phyloP scores from a whole-genome alignment of 495 filamentous ascomycete species.

The Xylaria intraflava region DNA sequence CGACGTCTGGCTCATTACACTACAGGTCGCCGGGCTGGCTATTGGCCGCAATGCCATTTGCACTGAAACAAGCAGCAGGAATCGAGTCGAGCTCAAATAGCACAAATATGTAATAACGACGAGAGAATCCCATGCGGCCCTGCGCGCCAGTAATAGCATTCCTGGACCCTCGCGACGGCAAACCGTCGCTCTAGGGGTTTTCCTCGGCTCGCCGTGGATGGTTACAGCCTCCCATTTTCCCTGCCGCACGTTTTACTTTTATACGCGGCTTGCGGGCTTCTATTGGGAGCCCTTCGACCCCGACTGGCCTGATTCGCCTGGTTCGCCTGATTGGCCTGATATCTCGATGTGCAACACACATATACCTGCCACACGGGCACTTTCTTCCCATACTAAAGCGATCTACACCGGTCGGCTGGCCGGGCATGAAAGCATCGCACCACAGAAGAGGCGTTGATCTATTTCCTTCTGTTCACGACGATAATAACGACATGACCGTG shows the following conservation, averaged over 20 bases:
- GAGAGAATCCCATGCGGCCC: neutral
- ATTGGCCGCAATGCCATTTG: conserved; percentile 1
- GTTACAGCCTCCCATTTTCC: neutral
- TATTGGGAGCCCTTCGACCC: neutral
- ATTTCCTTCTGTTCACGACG: neutral
- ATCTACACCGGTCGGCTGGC: conserved; percentile 1
- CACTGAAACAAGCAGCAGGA: neutral
- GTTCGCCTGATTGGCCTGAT: too few relatives aligned
- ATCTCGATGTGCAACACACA: neutral
- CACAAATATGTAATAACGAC: too few relatives aligned
- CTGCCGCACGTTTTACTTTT: neutral
- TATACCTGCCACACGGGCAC: neutral
- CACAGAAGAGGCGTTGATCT: conserved; percentile 1
- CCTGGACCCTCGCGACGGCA: neutral
- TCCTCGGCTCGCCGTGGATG: neutral
- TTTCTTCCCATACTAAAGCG: neutral
- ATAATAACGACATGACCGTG: neutral
- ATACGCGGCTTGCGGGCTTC: neutral
- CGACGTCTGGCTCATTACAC: too few relatives aligned
- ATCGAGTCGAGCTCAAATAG: neutral
- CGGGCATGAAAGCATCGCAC: neutral
- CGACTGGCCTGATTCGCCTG: too few relatives aligned
- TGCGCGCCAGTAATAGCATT: conserved; percentile 1
- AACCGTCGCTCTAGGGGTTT: neutral
- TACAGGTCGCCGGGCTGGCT: neutral